Evolutionary conservation across 2,329 filamentous ascomycete genomes (phyloP), one percentile per base, ranked within the genome.

Genomic region (Dothiorella sarmentorum): DNA sequence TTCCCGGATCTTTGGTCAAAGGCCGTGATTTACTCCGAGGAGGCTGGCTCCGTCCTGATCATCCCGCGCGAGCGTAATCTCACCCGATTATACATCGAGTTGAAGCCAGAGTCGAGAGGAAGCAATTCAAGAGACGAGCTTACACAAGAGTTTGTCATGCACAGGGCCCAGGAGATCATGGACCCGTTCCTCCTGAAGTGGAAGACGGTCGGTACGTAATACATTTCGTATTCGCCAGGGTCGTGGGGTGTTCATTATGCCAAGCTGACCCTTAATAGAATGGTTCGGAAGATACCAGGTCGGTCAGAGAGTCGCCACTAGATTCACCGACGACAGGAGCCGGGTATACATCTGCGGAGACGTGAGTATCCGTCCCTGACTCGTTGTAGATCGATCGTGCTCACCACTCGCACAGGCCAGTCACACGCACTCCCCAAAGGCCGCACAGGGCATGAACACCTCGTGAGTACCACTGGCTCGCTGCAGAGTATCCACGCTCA

Each of bases 1-100:
- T 90, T 90, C 64, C 87, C 87, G 1, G 87, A 90, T 65, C 82
- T 90, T 49, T 90, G 86, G 86, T 87, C 84, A 69, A 90, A 90
- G 73, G 85, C 86, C 0, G 80, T 88, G 0, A 79, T 89, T 7
- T 86, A 86, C 63, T 86, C 84, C 2, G 83, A 89, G 61, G 78
- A 83, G 60, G 78, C 84, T 43, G 87, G 87, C 2, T 88, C 86
- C 0, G 84, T 90, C 44, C 78, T 90, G n/a, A 87, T 88, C 69
- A 86, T 90, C 56, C 88, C 88, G 4, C 82, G 87, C 37, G 87
- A 90, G 70, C 79, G 85, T 40, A 87, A 88, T 66, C 84, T 90
- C 81, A 90, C 87, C 0, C 82, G 87, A 44, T 77, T 82, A 3
- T 82, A 82, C 59, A 78, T 82, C 37, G 78, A 77, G 61, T 65